A percentile compares a stretch with the other conserved stretches of the same genome.
Conservation (phyloP, 495 filamentous ascomycete genomes). For the Platismatia glauca region DNA sequence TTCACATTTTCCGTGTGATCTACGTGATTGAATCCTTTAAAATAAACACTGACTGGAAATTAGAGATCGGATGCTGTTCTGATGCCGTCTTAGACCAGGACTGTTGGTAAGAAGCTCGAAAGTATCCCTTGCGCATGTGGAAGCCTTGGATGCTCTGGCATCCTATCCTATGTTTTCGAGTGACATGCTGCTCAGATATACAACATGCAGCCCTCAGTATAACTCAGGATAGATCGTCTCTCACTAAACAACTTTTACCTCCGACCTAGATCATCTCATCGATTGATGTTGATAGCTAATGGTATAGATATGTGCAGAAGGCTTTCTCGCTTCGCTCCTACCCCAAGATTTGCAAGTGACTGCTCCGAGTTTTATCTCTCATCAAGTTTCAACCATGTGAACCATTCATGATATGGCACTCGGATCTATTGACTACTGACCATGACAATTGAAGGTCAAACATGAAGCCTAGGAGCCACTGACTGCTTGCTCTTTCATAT, state of each 20-base stretch:
- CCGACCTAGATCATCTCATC: neutral
- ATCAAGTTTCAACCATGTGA: neutral
- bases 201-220: neutral
- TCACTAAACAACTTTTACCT: neutral
- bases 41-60: neutral
- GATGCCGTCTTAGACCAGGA: neutral
- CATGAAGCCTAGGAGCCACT: neutral
- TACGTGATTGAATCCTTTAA: neutral
- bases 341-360: neutral
- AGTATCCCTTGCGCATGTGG: neutral
- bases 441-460: neutral
- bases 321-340: conserved; percentile 8
- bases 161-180: neutral
- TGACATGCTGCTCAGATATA: neutral
- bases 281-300: neutral
- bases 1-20: conserved; percentile 2
- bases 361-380: neutral
- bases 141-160: neutral
- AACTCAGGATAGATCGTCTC: neutral
- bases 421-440: neutral
- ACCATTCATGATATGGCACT: neutral
- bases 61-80: neutral
- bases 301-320: neutral
- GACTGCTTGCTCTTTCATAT: neutral
- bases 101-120: neutral